phyloP scores from a whole-genome alignment of 768 basidiomycete genomes.

The Tulasnella sp. region DNA sequence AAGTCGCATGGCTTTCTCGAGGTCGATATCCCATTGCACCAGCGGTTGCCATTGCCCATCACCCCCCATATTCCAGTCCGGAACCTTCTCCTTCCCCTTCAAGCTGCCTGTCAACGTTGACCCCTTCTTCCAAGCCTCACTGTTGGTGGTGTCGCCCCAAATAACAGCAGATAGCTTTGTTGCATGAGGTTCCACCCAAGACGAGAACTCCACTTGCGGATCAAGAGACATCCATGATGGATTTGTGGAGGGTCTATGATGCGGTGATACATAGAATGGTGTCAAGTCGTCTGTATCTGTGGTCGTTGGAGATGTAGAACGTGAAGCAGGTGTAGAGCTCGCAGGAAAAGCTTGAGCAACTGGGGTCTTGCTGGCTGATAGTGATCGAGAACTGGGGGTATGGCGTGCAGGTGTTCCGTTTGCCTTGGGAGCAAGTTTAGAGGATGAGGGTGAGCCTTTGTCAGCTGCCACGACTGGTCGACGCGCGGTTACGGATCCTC shows the following conservation, averaged over 20 bases:
- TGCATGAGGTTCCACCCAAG: constrained; percentile 41
- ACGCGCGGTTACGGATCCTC: too few species aligned
- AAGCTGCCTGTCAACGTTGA: constrained; percentile 19
- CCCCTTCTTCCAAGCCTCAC: constrained; percentile 6
- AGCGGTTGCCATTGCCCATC: constrained; percentile 47
- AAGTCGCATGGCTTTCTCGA: constrained; percentile 44
- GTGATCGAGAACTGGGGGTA: not conserved
- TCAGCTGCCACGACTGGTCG: too few species aligned
- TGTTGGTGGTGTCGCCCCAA: constrained; percentile 35
- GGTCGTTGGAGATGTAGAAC: constrained; percentile 14
- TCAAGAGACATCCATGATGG: constrained; percentile 57
- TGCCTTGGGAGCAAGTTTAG: not conserved
- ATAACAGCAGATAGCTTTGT: constrained; percentile 42
- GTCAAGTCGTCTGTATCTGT: too few species aligned
- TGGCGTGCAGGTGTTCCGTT: not conserved
- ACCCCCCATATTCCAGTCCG: constrained; percentile 15
- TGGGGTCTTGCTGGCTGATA: constrained; percentile 1
- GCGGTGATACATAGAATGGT: constrained; percentile 66
- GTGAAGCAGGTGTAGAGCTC: not conserved
- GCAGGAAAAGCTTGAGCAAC: not conserved
- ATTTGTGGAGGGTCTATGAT: constrained; percentile 75
- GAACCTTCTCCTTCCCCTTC: constrained; percentile 38
- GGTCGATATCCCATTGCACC: constrained; percentile 52
- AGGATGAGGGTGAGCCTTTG: not conserved
- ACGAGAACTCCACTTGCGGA: constrained; percentile 39